Evolutionary conservation across 768 basidiomycete genomes (phyloP).

Genomic region (Cystobasidium ongulense): DNA sequence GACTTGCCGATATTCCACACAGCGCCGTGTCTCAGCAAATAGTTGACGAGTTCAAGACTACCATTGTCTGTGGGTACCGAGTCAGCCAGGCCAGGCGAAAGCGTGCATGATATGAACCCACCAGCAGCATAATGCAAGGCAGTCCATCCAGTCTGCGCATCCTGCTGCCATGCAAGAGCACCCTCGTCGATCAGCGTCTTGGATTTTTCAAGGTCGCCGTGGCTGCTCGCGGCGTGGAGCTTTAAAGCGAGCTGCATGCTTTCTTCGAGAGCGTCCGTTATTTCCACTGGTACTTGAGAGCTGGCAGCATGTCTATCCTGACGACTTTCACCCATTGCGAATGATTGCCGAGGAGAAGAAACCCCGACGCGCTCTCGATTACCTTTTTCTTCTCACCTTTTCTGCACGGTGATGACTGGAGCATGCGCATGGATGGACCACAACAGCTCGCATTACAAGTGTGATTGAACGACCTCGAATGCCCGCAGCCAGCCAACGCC

Average conservation of each 20-base stretch:
- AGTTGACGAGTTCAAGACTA: constrained; percentile 56
- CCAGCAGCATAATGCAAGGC: constrained; percentile 72
- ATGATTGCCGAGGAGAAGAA: too few relatives aligned
- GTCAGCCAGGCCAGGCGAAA: not conserved
- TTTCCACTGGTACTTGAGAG: not conserved
- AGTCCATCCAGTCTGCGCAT: constrained; percentile 63
- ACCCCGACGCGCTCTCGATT: too few relatives aligned
- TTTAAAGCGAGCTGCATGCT: not conserved
- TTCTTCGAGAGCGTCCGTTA: not conserved
- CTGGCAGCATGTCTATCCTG: not conserved
- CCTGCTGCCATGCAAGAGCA: constrained; percentile 81
- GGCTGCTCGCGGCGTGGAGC: not conserved
- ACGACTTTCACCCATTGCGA: too few relatives aligned
- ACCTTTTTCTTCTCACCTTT: too few relatives aligned
- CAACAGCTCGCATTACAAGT: too few relatives aligned
- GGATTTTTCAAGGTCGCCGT: constrained; percentile 34
- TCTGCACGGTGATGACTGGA: too few relatives aligned
- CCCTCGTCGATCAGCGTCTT: constrained; percentile 46
- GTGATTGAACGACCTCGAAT: not conserved
- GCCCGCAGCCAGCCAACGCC: not conserved
- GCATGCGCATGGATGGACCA: too few relatives aligned
- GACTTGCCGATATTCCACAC: constrained; percentile 67
- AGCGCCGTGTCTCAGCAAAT: constrained; percentile 71
- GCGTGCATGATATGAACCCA: not conserved
- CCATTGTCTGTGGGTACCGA: constrained; percentile 51